Evolutionary conservation across 257 asterid species (phyloP).

Genomic region (Primulina huaijiensis): DNA sequence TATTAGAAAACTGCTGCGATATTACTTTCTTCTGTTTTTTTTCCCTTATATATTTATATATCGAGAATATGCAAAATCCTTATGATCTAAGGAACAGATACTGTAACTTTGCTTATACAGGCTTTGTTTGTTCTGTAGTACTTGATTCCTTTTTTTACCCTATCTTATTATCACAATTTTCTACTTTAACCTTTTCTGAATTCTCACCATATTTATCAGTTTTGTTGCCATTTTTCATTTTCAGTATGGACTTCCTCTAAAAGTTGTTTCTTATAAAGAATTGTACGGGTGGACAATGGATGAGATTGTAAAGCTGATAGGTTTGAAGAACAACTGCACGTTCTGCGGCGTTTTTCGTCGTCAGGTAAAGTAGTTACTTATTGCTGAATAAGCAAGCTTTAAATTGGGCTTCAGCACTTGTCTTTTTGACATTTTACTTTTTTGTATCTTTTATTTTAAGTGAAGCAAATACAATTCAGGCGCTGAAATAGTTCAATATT

Average conservation of each 20-base stretch:
- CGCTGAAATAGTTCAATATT: background rate
- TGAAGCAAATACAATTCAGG: constrained; percentile 16
- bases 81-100: background rate
- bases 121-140: background rate
- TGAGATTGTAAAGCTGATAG: constrained; percentile 94
- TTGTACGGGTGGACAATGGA: constrained; percentile 99
- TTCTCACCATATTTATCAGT: constrained; percentile 17
- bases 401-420: background rate
- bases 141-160: background rate
- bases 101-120: background rate
- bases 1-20: background rate
- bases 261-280: constrained; percentile 90
- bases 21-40: background rate
- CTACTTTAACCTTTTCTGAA: background rate
- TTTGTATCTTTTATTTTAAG: background rate
- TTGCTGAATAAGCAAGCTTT: constrained; percentile 6
- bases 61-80: constrained; percentile 2
- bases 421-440: no score
- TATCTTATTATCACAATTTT: constrained; percentile 10
- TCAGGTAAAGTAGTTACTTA: constrained; percentile 52
- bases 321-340: constrained; percentile 95
- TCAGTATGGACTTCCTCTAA: constrained; percentile 95
- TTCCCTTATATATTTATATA: background rate
- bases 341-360: constrained; percentile 99
- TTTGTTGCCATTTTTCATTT: constrained; percentile 9